Percentiles rank a stretch among this genome's conserved stretches.
These are phyloP conservation scores for Microascus cirrosus DNA, from an alignment of 2,329 filamentous ascomycete species.

Conservation along the genomic window DNA sequence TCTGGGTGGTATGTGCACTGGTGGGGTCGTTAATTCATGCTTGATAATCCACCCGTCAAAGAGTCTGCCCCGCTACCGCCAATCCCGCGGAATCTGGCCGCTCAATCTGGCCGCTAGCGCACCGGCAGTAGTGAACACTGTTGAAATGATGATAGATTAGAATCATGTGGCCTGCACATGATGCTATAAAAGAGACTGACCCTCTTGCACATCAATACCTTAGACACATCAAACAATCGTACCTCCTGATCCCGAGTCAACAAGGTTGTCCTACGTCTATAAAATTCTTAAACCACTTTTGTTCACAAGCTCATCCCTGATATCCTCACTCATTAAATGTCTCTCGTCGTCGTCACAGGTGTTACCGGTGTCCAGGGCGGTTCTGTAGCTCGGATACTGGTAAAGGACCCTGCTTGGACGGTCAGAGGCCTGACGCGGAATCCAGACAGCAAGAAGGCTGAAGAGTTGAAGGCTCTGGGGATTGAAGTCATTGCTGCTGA, in stretches of 20 bases:
- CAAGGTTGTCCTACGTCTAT: background rate
- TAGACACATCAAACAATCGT: too few species aligned
- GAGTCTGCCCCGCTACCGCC: background rate
- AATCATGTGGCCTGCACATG: background rate
- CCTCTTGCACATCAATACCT: background rate
- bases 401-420: slow-evolving; percentile 9
- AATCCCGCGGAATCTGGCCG: too few species aligned
- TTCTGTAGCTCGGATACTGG: slow-evolving; percentile 9
- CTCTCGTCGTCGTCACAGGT: background rate
- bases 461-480: slow-evolving; percentile 9
- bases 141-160: background rate
- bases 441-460: slow-evolving; percentile 8
- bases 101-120: background rate
- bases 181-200: background rate
- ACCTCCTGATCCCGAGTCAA: background rate
- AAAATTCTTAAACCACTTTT: background rate
- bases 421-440: slow-evolving; percentile 16
- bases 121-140: background rate
- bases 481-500: slow-evolving; percentile 13
- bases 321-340: background rate
- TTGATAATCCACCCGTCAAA: background rate
- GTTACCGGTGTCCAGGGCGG: slow-evolving; percentile 9
- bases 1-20: background rate
- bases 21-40: background rate
- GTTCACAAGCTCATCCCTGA: background rate